phyloP scores from a whole-genome alignment of 257 asterid genomes.

The Lycium ferocissimum region DNA sequence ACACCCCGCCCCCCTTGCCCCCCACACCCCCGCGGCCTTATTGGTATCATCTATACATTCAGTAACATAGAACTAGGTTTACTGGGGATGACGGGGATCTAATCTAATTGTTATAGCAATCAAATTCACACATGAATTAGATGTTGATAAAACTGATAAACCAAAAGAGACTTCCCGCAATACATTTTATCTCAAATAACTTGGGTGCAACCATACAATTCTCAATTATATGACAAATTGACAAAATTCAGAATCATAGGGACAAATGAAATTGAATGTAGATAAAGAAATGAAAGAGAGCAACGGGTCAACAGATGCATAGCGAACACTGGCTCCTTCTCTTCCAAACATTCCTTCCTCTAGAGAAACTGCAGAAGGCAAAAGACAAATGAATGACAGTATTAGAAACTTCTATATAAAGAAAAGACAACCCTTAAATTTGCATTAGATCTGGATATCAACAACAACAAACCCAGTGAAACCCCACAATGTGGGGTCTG shows the following conservation, averaged over 20 bases:
- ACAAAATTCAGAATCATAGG: not conserved
- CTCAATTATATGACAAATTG: not conserved
- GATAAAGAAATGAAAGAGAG: not conserved
- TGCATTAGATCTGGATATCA: not conserved
- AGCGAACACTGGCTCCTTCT: not conserved
- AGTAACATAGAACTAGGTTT: not conserved
- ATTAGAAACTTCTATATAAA: not conserved
- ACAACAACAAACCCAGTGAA: too few species aligned
- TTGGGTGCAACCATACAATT: not conserved
- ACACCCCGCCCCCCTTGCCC: too few species aligned
- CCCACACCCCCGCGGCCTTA: not conserved
- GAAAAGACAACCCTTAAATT: not conserved
- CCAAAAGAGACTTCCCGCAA: not conserved
- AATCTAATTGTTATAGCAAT: not conserved
- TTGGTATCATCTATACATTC: slow-evolving; percentile 6
- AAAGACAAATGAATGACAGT: not conserved
- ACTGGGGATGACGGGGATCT: not conserved
- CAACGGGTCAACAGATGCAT: not conserved
- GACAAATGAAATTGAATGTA: not conserved
- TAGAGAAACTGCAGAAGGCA: slow-evolving; percentile 8
- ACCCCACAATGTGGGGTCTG: too few species aligned
- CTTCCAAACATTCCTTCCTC: slow-evolving; percentile 16
- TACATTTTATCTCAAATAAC: not conserved
- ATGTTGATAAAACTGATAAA: not conserved
- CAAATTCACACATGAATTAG: not conserved